Evolutionary conservation across 2,329 filamentous ascomycete species (phyloP).

Genomic region (Hymenoscyphus fructigenus): DNA sequence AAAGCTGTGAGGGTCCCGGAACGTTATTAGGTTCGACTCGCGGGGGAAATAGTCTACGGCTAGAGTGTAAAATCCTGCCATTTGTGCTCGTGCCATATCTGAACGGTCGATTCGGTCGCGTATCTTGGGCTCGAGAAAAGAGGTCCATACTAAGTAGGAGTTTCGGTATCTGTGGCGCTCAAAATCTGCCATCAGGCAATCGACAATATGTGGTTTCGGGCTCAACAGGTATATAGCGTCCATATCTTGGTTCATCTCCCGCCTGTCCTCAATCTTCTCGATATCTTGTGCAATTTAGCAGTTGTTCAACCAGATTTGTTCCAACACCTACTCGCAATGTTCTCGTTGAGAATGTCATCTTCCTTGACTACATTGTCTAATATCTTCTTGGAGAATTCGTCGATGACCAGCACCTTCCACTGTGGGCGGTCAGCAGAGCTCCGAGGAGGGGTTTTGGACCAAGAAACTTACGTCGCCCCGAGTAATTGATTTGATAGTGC

Average conservation of each 20-base stretch:
- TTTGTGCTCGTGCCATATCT: conserved; percentile 66
- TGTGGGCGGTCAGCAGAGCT: conserved; percentile 40
- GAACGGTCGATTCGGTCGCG: conserved; percentile 74
- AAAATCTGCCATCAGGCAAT: conserved; percentile 91
- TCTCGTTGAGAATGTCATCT: conserved; percentile 95
- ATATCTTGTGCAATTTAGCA: conserved; percentile 62
- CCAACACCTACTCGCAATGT: conserved; percentile 75
- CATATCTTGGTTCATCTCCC: conserved; percentile 82
- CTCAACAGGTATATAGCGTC: conserved; percentile 93
- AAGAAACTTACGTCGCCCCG: conserved; percentile 68
- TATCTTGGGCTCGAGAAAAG: conserved; percentile 67
- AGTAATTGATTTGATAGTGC: conserved; percentile 74
- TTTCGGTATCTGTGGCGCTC: conserved; percentile 79
- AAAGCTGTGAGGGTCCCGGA: conserved; percentile 94
- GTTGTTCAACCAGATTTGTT: background rate
- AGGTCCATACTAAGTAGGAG: conserved; percentile 82
- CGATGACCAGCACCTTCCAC: conserved; percentile 97
- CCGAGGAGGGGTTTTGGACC: background rate
- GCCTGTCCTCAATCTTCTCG: conserved; percentile 85
- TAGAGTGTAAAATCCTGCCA: conserved; percentile 78
- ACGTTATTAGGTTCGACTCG: conserved; percentile 88
- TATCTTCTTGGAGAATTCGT: conserved; percentile 79
- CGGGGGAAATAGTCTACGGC: conserved; percentile 87
- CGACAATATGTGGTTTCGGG: conserved; percentile 82
- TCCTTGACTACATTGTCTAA: conserved; percentile 89